Evolutionary conservation across 2,329 filamentous ascomycete species (phyloP).

Genomic region (Verticillium nonalfalfae): DNA sequence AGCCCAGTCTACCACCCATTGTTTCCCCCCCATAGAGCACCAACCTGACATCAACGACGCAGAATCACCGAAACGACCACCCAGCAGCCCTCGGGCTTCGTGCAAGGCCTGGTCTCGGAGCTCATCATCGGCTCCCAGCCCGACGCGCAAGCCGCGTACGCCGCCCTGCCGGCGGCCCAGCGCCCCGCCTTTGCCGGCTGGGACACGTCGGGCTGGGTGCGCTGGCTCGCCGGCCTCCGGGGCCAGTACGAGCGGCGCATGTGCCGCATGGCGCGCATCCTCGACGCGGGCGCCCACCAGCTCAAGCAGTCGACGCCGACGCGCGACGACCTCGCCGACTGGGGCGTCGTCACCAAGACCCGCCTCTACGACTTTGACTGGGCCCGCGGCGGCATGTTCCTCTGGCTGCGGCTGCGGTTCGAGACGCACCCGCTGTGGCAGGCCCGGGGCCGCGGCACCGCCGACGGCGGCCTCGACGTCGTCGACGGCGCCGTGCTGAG

Average conservation of each 20-base stretch:
- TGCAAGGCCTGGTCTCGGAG: conserved; percentile 75
- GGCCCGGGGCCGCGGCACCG: conserved; percentile 18
- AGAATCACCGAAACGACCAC: conserved; percentile 74
- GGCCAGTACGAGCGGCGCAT: conserved; percentile 82
- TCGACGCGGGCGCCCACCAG: conserved; percentile 62
- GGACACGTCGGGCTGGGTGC: conserved; percentile 80
- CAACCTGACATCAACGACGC: conserved; percentile 14
- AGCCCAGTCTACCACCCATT: background rate
- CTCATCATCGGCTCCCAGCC: conserved; percentile 66
- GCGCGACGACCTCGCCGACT: conserved; percentile 48
- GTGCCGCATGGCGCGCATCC: conserved; percentile 66
- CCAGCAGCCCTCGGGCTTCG: conserved; percentile 83
- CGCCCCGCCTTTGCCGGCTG: conserved; percentile 52
- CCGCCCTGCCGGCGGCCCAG: conserved; percentile 35
- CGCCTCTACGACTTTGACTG: conserved; percentile 70
- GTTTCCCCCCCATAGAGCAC: too few species aligned
- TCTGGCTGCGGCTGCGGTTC: conserved; percentile 73
- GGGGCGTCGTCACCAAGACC: conserved; percentile 70
- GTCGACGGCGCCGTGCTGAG: conserved; percentile 51
- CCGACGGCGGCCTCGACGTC: conserved; percentile 21
- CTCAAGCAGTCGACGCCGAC: conserved; percentile 55
- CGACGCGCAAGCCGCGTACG: conserved; percentile 33
- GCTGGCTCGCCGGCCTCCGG: conserved; percentile 81
- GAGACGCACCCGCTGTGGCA: conserved; percentile 64
- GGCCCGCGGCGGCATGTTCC: conserved; percentile 86